These are phyloP conservation scores for Phyllachora maydis DNA, from an alignment of 2,329 filamentous ascomycete species.

Conservation along the genomic window DNA sequence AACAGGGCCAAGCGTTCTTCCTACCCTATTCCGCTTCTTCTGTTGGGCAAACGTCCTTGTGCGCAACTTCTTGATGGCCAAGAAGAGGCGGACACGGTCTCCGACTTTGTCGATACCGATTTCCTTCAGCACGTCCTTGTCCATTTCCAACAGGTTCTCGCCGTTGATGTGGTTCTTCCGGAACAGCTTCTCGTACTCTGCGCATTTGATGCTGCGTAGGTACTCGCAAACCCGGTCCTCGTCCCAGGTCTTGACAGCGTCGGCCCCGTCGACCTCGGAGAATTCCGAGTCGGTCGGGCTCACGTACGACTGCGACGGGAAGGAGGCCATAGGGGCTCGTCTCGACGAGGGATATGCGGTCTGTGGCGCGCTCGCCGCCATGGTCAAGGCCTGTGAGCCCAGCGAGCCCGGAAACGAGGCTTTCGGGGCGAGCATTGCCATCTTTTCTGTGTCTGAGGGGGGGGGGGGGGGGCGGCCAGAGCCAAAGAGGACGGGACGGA, in stretches of 20 bases:
- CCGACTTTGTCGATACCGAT: slow-evolving; percentile 98
- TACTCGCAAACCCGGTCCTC: slow-evolving; percentile 86
- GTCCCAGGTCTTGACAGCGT: slow-evolving; percentile 69
- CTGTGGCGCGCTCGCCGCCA: slow-evolving; percentile 24
- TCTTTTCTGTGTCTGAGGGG: slow-evolving; percentile 13
- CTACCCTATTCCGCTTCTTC: slow-evolving; percentile 71
- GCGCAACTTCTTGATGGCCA: slow-evolving; percentile 66
- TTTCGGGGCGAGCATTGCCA: slow-evolving; percentile 68
- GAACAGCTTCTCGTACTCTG: slow-evolving; percentile 83
- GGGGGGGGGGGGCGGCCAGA: too few species aligned
- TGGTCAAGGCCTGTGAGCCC: slow-evolving; percentile 19
- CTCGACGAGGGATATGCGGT: slow-evolving; percentile 28
- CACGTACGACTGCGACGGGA: slow-evolving; percentile 36
- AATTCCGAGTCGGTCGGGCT: slow-evolving; percentile 90
- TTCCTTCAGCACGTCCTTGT: slow-evolving; percentile 88
- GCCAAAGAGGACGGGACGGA: too few species aligned
- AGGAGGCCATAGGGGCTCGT: slow-evolving; percentile 26
- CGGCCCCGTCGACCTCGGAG: slow-evolving; percentile 59
- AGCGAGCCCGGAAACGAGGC: slow-evolving; percentile 43
- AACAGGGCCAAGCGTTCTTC: slow-evolving; percentile 8
- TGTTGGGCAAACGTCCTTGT: slow-evolving; percentile 58
- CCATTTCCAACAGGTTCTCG: slow-evolving; percentile 89
- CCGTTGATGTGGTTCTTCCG: slow-evolving; percentile 91
- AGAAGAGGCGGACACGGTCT: slow-evolving; percentile 78
- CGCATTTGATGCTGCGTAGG: slow-evolving; percentile 75